A percentile compares a stretch with the other conserved stretches of the same genome.
Evolutionary conservation across 2,329 filamentous ascomycete genomes (phyloP).

Genomic region (Plectosphaerella plurivora): DNA sequence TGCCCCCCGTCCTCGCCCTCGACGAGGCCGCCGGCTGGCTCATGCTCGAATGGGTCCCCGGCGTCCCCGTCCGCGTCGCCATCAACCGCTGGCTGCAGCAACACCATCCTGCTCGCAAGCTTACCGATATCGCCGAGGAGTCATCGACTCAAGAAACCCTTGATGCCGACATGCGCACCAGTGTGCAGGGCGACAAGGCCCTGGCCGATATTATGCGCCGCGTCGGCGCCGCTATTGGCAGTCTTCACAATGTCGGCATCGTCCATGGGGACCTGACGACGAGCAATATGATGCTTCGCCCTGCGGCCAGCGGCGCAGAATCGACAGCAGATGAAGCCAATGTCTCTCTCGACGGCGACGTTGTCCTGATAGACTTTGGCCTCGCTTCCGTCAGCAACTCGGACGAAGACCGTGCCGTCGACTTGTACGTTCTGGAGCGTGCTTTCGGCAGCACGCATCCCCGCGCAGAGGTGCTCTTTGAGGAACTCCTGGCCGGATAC

Average conservation of each 20-base stretch:
- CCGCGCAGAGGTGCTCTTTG: constrained; percentile 71
- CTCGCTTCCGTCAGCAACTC: constrained; percentile 75
- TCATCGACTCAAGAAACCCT: too few relatives aligned
- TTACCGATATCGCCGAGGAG: too few relatives aligned
- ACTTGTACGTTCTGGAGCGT: constrained; percentile 91
- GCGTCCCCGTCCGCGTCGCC: constrained; percentile 62
- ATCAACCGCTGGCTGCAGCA: constrained; percentile 65
- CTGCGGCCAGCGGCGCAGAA: constrained; percentile 18
- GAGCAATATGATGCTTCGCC: constrained; percentile 86
- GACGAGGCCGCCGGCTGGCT: constrained; percentile 66
- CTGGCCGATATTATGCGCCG: constrained; percentile 61
- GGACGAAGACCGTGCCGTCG: constrained; percentile 92
- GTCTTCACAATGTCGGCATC: constrained; percentile 77
- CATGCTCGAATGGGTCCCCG: constrained; percentile 80
- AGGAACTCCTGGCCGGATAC: constrained; percentile 71
- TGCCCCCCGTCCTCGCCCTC: constrained; percentile 74
- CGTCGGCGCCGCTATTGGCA: constrained; percentile 68
- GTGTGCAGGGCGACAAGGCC: constrained; percentile 33
- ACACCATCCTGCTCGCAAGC: constrained; percentile 23
- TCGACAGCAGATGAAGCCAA: not conserved
- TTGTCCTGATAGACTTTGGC: constrained; percentile 93
- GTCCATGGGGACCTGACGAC: constrained; percentile 96
- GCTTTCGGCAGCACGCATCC: constrained; percentile 96
- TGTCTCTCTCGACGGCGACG: constrained; percentile 57
- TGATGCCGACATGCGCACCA: too few relatives aligned